Percentiles rank a stretch among this genome's conserved stretches.
phyloP scores from a whole-genome alignment of 371 early-diverging fungal species.

The Lichtheimia hyalospora region DNA sequence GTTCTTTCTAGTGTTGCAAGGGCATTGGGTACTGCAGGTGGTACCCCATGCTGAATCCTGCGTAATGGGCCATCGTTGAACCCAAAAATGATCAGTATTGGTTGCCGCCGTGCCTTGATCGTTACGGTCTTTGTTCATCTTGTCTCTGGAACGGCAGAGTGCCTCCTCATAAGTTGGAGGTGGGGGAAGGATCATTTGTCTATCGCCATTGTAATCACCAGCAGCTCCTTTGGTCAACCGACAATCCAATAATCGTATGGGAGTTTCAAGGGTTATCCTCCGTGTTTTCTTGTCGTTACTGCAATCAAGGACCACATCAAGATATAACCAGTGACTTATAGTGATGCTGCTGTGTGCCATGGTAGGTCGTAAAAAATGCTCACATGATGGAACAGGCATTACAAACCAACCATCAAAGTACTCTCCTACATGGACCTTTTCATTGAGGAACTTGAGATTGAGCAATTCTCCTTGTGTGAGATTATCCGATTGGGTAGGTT shows the following conservation, averaged over 20 bases:
- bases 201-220: conserved; percentile 27
- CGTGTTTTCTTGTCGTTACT: conserved; percentile 19
- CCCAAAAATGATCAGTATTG: conserved; percentile 20
- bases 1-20: too few relatives aligned
- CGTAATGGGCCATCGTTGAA: conserved; percentile 38
- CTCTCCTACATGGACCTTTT: conserved; percentile 29
- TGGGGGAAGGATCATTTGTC: conserved; percentile 82
- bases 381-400: conserved; percentile 38
- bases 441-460: conserved; percentile 35
- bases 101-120: neutral
- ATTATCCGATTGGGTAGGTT: neutral
- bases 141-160: neutral
- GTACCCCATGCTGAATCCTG: conserved; percentile 30
- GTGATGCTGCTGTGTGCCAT: conserved; percentile 26
- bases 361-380: conserved; percentile 26
- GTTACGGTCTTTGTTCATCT: too few relatives aligned
- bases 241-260: conserved; percentile 36
- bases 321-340: conserved; percentile 33
- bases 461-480: conserved; percentile 7
- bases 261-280: conserved; percentile 26
- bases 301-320: conserved; percentile 21
- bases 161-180: conserved; percentile 59
- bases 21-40: too few relatives aligned
- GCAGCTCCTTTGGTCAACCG: conserved; percentile 28
- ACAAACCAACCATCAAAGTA: conserved; percentile 41